Conservation (phyloP, 2,329 filamentous ascomycete species). For the Thyridium curvatum region DNA sequence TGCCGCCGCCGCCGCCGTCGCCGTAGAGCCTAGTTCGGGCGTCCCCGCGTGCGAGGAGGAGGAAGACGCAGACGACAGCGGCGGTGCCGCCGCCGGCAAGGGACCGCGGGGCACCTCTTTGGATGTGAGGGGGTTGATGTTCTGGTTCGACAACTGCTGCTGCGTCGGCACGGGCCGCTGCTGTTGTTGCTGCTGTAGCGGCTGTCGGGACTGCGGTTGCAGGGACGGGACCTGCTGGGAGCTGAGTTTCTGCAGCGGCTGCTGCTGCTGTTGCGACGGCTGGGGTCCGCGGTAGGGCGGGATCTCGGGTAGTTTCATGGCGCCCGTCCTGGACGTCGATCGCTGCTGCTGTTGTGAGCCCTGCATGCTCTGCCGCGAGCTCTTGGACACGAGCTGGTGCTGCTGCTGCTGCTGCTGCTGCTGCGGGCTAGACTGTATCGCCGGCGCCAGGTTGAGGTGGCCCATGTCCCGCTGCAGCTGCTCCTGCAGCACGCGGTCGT, state of each 20-base stretch:
- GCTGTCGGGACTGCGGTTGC: neutral
- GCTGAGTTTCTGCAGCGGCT: slow-evolving; percentile 16
- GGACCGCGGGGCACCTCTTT: slow-evolving; percentile 5
- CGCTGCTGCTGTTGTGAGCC: slow-evolving; percentile 24
- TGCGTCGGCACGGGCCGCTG: neutral
- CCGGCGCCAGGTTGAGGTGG: slow-evolving; percentile 42
- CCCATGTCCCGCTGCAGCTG: slow-evolving; percentile 59
- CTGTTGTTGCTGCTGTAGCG: too few relatives aligned
- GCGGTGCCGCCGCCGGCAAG: slow-evolving; percentile 1
- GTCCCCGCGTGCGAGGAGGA: slow-evolving; percentile 5
- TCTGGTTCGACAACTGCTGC: slow-evolving; percentile 5
- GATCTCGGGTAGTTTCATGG: slow-evolving; percentile 46
- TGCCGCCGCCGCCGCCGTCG: slow-evolving; percentile 2
- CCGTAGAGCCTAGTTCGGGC: slow-evolving; percentile 5
- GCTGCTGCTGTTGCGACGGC: slow-evolving; percentile 17
- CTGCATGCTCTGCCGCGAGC: slow-evolving; percentile 26
- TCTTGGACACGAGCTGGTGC: slow-evolving; percentile 13
- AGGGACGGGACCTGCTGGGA: slow-evolving; percentile 2
- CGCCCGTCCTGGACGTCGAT: slow-evolving; percentile 28
- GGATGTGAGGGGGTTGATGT: slow-evolving; percentile 5
- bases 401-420: slow-evolving; percentile 9
- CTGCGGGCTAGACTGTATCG: slow-evolving; percentile 14
- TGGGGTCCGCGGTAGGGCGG: slow-evolving; percentile 43
- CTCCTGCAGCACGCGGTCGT: slow-evolving; percentile 53
- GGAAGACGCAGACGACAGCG: neutral